Evolutionary conservation across 495 filamentous ascomycete genomes (phyloP).

Genomic region (Neurospora pannonica): DNA sequence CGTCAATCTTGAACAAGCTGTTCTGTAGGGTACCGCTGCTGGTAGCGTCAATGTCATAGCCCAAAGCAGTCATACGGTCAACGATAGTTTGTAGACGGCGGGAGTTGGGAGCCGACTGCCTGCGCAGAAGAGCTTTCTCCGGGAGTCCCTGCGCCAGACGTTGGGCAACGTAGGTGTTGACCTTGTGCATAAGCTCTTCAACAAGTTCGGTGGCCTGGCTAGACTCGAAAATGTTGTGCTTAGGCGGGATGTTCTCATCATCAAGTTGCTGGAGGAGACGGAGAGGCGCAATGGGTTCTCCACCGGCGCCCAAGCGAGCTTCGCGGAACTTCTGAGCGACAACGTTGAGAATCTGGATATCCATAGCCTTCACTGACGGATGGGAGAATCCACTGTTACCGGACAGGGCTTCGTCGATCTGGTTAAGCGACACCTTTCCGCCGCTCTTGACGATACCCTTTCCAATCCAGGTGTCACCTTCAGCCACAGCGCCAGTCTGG

Average conservation of each 20-base stretch:
- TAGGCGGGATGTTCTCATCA: constrained; percentile 94
- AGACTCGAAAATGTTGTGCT: constrained; percentile 91
- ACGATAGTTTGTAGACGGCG: constrained; percentile 84
- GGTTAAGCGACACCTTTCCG: constrained; percentile 71
- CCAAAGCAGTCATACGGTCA: constrained; percentile 85
- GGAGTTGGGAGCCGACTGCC: constrained; percentile 74
- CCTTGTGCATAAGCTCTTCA: constrained; percentile 87
- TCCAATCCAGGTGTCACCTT: constrained; percentile 85
- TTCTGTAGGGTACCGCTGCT: constrained; percentile 87
- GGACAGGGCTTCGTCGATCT: constrained; percentile 71
- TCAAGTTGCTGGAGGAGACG: constrained; percentile 90
- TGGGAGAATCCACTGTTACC: constrained; percentile 49
- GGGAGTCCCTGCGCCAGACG: constrained; percentile 70
- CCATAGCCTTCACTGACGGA: constrained; percentile 52
- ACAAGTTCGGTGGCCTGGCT: constrained; percentile 84
- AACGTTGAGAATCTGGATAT: constrained; percentile 65
- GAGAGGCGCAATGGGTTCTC: constrained; percentile 69
- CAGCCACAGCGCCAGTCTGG: constrained; percentile 62
- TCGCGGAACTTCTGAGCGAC: constrained; percentile 84
- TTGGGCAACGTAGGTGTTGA: constrained; percentile 80
- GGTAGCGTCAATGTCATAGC: constrained; percentile 76
- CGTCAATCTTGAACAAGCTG: constrained; percentile 83
- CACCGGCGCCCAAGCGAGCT: constrained; percentile 67
- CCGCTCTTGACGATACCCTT: constrained; percentile 88
- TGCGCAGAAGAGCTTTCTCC: constrained; percentile 85